A percentile compares a stretch with the other conserved stretches of the same genome.
phyloP scores from a whole-genome alignment of 2,329 filamentous ascomycete genomes.

The Pseudocercospora pini-densiflorae region DNA sequence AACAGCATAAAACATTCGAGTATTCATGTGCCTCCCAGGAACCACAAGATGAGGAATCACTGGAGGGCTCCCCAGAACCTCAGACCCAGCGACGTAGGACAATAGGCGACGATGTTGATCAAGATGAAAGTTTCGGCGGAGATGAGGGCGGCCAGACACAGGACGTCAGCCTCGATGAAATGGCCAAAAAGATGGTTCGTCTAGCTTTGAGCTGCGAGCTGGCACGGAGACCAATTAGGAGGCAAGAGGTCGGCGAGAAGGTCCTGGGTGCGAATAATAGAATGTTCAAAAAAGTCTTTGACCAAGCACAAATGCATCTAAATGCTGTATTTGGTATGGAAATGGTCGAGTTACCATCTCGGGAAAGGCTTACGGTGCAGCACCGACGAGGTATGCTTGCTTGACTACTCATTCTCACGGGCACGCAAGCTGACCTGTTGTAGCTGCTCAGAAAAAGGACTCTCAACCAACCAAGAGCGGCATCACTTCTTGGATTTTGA shows the following conservation, averaged over 20 bases:
- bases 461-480: constrained; percentile 47
- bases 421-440: neutral
- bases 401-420: neutral
- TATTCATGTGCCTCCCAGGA: constrained; percentile 14
- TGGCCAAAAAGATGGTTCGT: constrained; percentile 66
- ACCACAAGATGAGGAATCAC: constrained; percentile 32
- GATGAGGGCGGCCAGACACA: constrained; percentile 20
- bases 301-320: constrained; percentile 73
- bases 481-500: constrained; percentile 70
- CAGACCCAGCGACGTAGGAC: constrained; percentile 38
- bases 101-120: constrained; percentile 28
- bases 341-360: constrained; percentile 78
- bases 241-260: constrained; percentile 63
- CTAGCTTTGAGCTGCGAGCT: constrained; percentile 66
- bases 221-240: constrained; percentile 60
- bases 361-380: constrained; percentile 79
- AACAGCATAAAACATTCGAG: constrained; percentile 7
- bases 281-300: constrained; percentile 78
- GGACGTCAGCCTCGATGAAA: constrained; percentile 42
- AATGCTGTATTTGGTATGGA: constrained; percentile 85
- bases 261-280: constrained; percentile 73
- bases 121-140: constrained; percentile 24
- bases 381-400: constrained; percentile 70
- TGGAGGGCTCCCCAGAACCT: constrained; percentile 33
- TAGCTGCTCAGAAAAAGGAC: constrained; percentile 61